A percentile compares a stretch with the other conserved stretches of the same genome.
These are phyloP conservation scores for Tetrapisispora iriomotensis DNA, from an alignment of 805 yeast species.

Conservation along the genomic window DNA sequence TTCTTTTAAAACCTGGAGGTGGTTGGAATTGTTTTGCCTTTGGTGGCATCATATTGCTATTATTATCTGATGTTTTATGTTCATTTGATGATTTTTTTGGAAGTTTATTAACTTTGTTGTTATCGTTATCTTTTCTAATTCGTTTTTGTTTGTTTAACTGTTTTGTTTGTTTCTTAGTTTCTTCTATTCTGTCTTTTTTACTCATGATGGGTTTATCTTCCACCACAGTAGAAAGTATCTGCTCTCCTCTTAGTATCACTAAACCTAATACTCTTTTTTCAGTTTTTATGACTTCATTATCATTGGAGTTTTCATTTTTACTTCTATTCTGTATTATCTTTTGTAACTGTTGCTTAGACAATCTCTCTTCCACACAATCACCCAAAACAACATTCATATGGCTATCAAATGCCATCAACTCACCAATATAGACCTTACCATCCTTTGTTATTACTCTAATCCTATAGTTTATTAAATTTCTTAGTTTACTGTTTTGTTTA, in stretches of 20 bases:
- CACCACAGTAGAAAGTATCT: constrained; percentile 57
- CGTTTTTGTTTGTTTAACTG: constrained; percentile 25
- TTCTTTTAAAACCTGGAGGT: constrained; percentile 36
- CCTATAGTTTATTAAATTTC: constrained; percentile 65
- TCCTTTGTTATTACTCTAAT: constrained; percentile 70
- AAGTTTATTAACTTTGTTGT: constrained; percentile 3
- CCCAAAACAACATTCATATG: constrained; percentile 78
- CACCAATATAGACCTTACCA: constrained; percentile 68
- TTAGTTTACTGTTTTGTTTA: constrained; percentile 20
- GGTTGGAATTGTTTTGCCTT: constrained; percentile 35
- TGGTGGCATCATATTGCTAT: constrained; percentile 26
- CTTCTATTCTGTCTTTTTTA: constrained; percentile 31
- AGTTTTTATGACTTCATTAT: constrained; percentile 36
- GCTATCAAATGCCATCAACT: constrained; percentile 78
- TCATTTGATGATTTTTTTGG: neutral
- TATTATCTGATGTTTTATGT: constrained; percentile 10
- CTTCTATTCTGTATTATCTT: constrained; percentile 16
- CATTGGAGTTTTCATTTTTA: neutral
- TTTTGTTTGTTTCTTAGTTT: constrained; percentile 28
- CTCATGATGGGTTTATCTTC: constrained; percentile 44
- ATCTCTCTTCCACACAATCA: constrained; percentile 75
- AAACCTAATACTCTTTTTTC: constrained; percentile 75
- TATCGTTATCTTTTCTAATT: constrained; percentile 12
- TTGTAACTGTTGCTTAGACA: constrained; percentile 45
- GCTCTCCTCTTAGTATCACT: constrained; percentile 80